phyloP scores from a whole-genome alignment of 192 early-diverging fungal genomes.

The Phycomyces nitens region DNA sequence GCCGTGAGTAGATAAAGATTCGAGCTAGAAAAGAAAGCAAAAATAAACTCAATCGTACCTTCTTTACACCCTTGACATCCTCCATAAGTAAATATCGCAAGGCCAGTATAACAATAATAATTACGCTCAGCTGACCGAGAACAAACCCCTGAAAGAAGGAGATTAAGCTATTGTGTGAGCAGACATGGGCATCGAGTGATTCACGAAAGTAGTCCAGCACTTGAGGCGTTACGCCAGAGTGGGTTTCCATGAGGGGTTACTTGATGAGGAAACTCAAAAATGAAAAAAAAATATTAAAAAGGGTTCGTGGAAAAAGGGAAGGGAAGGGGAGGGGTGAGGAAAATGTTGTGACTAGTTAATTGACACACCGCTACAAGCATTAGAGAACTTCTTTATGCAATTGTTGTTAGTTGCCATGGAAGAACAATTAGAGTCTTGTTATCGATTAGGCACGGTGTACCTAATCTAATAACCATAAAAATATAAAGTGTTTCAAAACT shows the following conservation, averaged over 20 bases:
- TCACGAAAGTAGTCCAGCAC: not conserved
- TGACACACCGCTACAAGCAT: too few relatives aligned
- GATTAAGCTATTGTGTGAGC: conserved; percentile 3
- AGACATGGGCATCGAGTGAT: not conserved
- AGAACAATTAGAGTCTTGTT: too few relatives aligned
- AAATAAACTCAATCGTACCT: conserved; percentile 17
- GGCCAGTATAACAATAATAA: conserved; percentile 45
- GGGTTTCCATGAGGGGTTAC: not conserved
- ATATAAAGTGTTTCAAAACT: too few relatives aligned
- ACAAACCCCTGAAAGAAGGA: conserved; percentile 52
- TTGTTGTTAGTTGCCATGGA: too few relatives aligned
- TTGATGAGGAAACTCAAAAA: not conserved
- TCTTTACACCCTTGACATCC: conserved; percentile 37
- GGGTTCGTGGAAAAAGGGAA: not conserved
- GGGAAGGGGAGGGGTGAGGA: too few relatives aligned
- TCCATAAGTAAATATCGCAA: conserved; percentile 53
- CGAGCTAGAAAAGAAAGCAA: not conserved
- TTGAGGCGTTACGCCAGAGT: not conserved
- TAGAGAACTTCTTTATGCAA: too few relatives aligned
- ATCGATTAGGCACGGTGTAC: too few relatives aligned
- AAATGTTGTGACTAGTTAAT: too few relatives aligned
- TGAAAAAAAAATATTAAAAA: not conserved
- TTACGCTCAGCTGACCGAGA: conserved; percentile 45
- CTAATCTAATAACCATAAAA: too few relatives aligned
- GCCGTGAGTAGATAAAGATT: not conserved